Conservation (phyloP, 1,139 yeast species). For the Meyerozyma athensensis region DNA sequence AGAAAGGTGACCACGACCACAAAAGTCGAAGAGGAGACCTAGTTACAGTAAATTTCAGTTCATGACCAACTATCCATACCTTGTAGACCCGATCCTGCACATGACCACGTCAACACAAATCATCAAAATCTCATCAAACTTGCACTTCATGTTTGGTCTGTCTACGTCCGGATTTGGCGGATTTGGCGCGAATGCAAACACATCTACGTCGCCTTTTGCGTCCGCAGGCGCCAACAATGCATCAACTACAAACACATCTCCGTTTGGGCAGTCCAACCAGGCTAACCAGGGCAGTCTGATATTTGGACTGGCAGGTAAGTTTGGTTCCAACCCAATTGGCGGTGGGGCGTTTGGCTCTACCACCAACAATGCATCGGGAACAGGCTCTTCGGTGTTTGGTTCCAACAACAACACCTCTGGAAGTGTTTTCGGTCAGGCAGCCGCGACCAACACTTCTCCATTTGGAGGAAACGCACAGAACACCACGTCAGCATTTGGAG, state of each 20-base stretch:
- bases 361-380: background rate
- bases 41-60: background rate
- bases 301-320: constrained; percentile 1
- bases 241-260: constrained; percentile 4
- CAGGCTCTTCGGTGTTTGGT: constrained; percentile 8
- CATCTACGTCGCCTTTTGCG: constrained; percentile 14
- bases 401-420: constrained; percentile 16
- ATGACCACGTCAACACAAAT: constrained; percentile 5
- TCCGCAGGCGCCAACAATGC: constrained; percentile 6
- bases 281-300: background rate
- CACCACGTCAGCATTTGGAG: constrained; percentile 23
- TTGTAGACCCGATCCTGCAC: constrained; percentile 1
- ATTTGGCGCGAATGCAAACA: constrained; percentile 14
- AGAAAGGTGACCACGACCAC: constrained; percentile 2
- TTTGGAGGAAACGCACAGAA: constrained; percentile 3
- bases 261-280: constrained; percentile 3
- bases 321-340: constrained; percentile 2
- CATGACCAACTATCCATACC: background rate
- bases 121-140: background rate
- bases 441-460: constrained; percentile 10
- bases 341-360: constrained; percentile 3
- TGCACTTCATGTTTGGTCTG: constrained; percentile 18
- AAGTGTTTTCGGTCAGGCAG: constrained; percentile 25
- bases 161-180: constrained; percentile 24
- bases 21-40: constrained; percentile 2